Evolutionary conservation across 441 rosid genomes (phyloP), one percentile per base, ranked within the genome.

Genomic region (Pelargonium australe): DNA sequence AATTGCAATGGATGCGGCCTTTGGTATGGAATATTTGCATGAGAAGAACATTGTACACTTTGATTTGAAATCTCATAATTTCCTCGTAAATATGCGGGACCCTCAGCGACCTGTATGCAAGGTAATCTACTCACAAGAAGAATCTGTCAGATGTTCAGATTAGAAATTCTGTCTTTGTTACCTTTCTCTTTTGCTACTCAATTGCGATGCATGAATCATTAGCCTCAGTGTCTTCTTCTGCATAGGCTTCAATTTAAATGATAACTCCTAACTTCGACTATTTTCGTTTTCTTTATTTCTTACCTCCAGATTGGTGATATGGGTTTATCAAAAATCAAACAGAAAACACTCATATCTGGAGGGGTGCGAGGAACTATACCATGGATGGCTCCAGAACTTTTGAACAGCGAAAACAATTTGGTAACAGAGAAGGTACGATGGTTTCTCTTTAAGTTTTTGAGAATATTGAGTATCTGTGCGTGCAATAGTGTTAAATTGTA

Each of bases 321-420:
- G 63, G 84, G 86, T 51, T 73, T 83, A 61, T 83, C 84, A 44
- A 80, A 83, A 73, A 72, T 80, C 7, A 83, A 83, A 67, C 70
- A 72, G 62, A 72, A 61, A 65, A 78, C 86, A 5, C 76, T 78
- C 5, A 68, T 82, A 70, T 80, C 84, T 5, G 84, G 86, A 31
- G 86, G 86, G 31, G 73, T 82, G 63, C 76, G 82, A 66, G 86
- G 84, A 68, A 80, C 86, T 14, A 66, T 83, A 41, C 82, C 86
- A 0, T 80, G 86, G 86, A 82, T 82, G 85, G 85, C 85, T 65
- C 83, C 85, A 0, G 85, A 78, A 51, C 83, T 82, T 25, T 63
- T 80, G 64, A 73, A 66, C 43, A 66, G 75, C 37, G 67, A 72
- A 19, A 76, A 67, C 64, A 70, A 60, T 64, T 72, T 74, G 75